These are phyloP conservation scores for Hylodesmum podocarpum DNA, from an alignment of 306 rosid species.

Conservation along the genomic window DNA sequence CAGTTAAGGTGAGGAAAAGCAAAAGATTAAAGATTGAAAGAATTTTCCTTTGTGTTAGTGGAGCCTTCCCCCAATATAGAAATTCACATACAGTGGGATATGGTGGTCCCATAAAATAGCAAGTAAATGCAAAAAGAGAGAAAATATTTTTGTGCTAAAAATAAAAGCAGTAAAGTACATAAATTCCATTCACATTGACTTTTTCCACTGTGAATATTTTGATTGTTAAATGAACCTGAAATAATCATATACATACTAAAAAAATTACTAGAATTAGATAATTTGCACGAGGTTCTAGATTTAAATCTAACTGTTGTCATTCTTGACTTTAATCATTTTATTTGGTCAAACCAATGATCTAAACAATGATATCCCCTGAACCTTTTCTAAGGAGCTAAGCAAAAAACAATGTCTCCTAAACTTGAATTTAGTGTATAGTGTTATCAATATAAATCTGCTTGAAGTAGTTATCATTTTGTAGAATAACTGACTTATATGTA, in stretches of 20 bases:
- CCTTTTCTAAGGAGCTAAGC: not conserved
- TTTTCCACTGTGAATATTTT: conserved; percentile 21
- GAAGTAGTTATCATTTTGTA: not conserved
- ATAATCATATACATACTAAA: conserved; percentile 28
- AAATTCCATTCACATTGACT: conserved; percentile 3
- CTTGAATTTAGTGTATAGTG: not conserved
- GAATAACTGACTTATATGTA: not conserved
- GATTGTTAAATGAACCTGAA: conserved; percentile 15
- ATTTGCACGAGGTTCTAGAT: not conserved
- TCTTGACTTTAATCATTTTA: not conserved
- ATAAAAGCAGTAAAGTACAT: not conserved
- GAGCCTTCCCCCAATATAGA: conserved; percentile 56
- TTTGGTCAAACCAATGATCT: not conserved
- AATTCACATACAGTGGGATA: conserved; percentile 41
- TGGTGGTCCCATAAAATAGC: conserved; percentile 37
- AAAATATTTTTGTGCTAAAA: conserved; percentile 18
- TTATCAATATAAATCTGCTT: not conserved
- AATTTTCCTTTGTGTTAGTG: conserved; percentile 59
- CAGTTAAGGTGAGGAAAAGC: conserved; percentile 35
- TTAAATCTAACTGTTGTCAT: not conserved
- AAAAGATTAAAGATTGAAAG: conserved; percentile 43
- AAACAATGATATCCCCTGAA: not conserved
- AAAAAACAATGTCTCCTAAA: conserved; percentile 15
- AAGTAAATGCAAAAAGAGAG: conserved; percentile 26
- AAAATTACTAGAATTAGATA: too few relatives aligned